A percentile compares a stretch with the other conserved stretches of the same genome.
Evolutionary conservation across 352 stramenopile genomes (phyloP).

Genomic region (Pythium scleroteichum): DNA sequence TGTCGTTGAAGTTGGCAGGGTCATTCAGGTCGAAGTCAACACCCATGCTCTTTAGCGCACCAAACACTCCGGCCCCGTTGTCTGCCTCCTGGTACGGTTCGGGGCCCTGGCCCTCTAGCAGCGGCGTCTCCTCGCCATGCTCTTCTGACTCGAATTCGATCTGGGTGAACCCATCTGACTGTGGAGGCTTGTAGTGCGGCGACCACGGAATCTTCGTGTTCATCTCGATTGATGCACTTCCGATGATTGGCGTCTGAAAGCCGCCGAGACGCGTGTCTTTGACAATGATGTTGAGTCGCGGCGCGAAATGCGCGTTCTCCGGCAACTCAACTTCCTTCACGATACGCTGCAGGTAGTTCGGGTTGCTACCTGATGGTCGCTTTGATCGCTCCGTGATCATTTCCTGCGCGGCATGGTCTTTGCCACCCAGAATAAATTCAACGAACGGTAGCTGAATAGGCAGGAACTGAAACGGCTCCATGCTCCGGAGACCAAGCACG

Average conservation of each 20-base stretch:
- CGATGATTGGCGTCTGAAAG: slow-evolving; percentile 84
- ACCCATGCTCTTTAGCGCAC: slow-evolving; percentile 83
- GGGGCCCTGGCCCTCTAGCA: slow-evolving; percentile 37
- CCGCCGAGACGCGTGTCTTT: slow-evolving; percentile 88
- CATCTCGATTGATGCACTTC: slow-evolving; percentile 85
- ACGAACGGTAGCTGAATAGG: slow-evolving; percentile 87
- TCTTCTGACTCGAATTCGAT: slow-evolving; percentile 68
- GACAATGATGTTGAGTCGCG: slow-evolving; percentile 89
- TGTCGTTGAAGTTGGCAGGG: slow-evolving; percentile 49
- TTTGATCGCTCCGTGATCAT: slow-evolving; percentile 90
- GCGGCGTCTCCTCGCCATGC: slow-evolving; percentile 57
- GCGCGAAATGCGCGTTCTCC: slow-evolving; percentile 85
- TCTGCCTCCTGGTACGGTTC: slow-evolving; percentile 48
- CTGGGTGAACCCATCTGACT: slow-evolving; percentile 66
- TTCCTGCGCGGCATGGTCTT: slow-evolving; percentile 73
- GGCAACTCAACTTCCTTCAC: slow-evolving; percentile 87
- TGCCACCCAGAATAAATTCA: slow-evolving; percentile 87
- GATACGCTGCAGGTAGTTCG: slow-evolving; percentile 91
- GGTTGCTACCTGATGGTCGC: slow-evolving; percentile 73
- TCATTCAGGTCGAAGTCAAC: slow-evolving; percentile 72
- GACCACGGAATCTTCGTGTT: slow-evolving; percentile 83
- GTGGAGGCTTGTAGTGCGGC: slow-evolving; percentile 66
- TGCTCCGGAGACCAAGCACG: slow-evolving; percentile 79
- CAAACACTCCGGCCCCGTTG: slow-evolving; percentile 84
- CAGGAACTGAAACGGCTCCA: slow-evolving; percentile 89